Conservation (phyloP, 768 basidiomycete species). For the Amanita brunnescens region DNA sequence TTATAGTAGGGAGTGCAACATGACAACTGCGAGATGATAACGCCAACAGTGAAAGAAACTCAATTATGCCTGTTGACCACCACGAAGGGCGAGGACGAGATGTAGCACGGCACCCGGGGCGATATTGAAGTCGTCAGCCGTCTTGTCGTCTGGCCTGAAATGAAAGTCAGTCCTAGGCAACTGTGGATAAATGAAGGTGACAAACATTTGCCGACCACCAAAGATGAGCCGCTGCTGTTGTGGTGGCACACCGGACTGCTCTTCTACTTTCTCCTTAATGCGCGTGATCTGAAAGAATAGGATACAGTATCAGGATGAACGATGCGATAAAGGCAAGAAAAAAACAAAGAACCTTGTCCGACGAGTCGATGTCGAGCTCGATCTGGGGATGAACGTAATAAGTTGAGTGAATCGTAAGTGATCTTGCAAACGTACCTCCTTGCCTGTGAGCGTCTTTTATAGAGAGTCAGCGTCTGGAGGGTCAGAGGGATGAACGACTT, state of each 20-base stretch:
- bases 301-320: background rate
- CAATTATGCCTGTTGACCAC: conserved; percentile 47
- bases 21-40: background rate
- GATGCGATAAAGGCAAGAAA: background rate
- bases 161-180: background rate
- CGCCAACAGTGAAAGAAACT: background rate
- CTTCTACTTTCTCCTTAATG: conserved; percentile 97
- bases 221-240: conserved; percentile 93
- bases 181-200: conserved; percentile 5
- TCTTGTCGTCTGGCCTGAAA: conserved; percentile 87
- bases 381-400: conserved; percentile 41
- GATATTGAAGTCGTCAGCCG: conserved; percentile 77
- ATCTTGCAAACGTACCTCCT: conserved; percentile 57
- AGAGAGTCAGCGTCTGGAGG: conserved; percentile 1
- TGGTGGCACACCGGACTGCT: conserved; percentile 96
- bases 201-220: conserved; percentile 87
- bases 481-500: conserved; percentile 10
- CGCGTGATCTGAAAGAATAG: conserved; percentile 58
- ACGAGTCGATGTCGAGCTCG: conserved; percentile 89
- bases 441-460: conserved; percentile 85
- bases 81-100: conserved; percentile 91
- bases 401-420: conserved; percentile 5
- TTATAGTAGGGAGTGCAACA: background rate
- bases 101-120: conserved; percentile 82
- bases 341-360: conserved; percentile 58